phyloP scores from a whole-genome alignment of 192 early-diverging fungal genomes.

The Entomortierella chlamydospora region DNA sequence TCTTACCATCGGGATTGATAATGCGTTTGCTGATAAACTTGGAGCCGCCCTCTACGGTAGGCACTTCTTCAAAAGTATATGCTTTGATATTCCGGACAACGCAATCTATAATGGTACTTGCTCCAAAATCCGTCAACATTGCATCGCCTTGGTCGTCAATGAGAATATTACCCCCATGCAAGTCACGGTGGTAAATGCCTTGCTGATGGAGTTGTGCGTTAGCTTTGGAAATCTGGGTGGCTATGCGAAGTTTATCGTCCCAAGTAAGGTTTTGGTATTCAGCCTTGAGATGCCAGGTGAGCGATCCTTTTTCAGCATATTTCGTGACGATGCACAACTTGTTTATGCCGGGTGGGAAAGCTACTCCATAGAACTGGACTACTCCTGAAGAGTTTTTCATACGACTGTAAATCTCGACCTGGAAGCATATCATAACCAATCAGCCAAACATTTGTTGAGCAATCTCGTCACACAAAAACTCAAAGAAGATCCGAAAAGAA shows the following conservation, averaged over 20 bases:
- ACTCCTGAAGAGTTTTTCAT: constrained; percentile 41
- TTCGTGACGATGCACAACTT: constrained; percentile 52
- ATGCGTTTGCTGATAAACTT: constrained; percentile 40
- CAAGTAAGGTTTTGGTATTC: constrained; percentile 50
- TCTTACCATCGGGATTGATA: constrained; percentile 9
- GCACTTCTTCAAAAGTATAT: constrained; percentile 21
- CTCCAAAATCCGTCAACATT: constrained; percentile 51
- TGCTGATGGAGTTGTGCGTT: constrained; percentile 44
- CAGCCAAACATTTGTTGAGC: too few relatives aligned
- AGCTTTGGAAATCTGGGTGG: constrained; percentile 36
- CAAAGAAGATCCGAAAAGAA: not conserved
- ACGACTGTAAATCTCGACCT: constrained; percentile 49
- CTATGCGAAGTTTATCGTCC: constrained; percentile 46
- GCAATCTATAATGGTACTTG: constrained; percentile 48
- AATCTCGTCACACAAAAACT: not conserved
- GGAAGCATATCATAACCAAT: not conserved
- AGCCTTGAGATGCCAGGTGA: constrained; percentile 50
- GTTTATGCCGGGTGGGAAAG: constrained; percentile 31
- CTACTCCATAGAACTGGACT: constrained; percentile 42
- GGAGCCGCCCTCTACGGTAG: constrained; percentile 2
- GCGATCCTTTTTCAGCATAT: constrained; percentile 50
- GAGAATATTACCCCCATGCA: constrained; percentile 52
- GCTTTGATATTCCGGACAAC: constrained; percentile 24
- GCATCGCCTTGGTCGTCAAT: constrained; percentile 40
- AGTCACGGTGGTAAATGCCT: constrained; percentile 50